Evolutionary conservation across 164 flowering plant species (phyloP), one percentile per base, ranked within the genome.

Genomic region (Magnolia sinica): DNA sequence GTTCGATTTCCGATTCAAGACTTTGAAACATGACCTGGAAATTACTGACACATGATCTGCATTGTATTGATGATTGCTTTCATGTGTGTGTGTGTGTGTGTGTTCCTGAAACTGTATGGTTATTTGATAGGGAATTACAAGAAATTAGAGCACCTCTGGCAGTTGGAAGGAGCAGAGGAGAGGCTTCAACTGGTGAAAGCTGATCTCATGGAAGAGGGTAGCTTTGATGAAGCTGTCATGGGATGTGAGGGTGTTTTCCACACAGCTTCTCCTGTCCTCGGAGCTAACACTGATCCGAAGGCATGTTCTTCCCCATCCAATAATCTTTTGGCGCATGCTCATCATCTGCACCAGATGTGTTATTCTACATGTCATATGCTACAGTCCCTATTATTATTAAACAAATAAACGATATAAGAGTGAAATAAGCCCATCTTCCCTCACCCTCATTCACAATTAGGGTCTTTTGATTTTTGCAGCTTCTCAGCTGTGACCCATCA

Each of bases 201-300:
- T 14, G 93, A 94, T 71, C 80, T 96, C 23, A 85, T 88, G 82
- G 89, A 79, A 78, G 95, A 91, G 16, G 94, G 92, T 9, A 92
- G 96, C 87, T 95, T 93, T 71, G 98, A 93, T 72, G 85, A 83
- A 3, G 93, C 97, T 19, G 81, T 94, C 77, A 82, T 79, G 83
- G 96, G 92, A 11, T 92, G 96, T 68, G 85, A 85, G 9, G 97
- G 94, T 8, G 95, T 94, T 59, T 96, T 96, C 78, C 98, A 96
- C 84, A 89, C 91, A 7, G 98, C 99, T 71, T 92, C 97, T 22
- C 99, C 98, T 14, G 96, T 94, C 0, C 13, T 87, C 14, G 90
- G 85, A 52, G 83, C 88, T 49, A 73, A 75, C 1, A 64, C 83
- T 19, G 89, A 93, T 81, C 99, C 94, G 8, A 85, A 87, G 97